Evolutionary conservation across 768 basidiomycete species (phyloP), one percentile per base, ranked within the genome.

Genomic region (Atractiella rhizophila): DNA sequence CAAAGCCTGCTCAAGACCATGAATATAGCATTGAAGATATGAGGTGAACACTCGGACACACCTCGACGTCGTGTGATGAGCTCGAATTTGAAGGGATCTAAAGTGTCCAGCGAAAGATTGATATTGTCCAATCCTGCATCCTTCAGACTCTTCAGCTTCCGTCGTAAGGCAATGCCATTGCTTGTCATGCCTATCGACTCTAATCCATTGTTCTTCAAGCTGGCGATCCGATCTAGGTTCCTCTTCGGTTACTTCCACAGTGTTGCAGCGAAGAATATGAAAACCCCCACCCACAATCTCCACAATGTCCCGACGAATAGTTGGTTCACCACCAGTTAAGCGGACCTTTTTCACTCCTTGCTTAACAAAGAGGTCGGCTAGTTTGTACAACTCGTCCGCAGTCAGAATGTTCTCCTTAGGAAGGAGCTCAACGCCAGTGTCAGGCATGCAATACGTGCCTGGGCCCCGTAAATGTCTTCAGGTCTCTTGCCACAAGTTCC

Each of bases 371-470:
- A 86, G 59, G 15, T 64, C 58, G 4, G 77, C 75, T 1, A 82
- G 64, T 35, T 74, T 69, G 30, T 76, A 55, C 23, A 85, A 60
- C 55, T 86, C 80, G 37, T 71, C 67, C 47, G 81, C 72, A 1
- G 75, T 71, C 28, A 86, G 65, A 43, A 81, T 65, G 44, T 76
- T 66, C 9, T 63, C 63, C 26, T 62, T 61, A 2, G 79, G 81
- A 11, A 76, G 73, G 21, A 83, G 64, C 39, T 74, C 68, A 4
- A 83, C 61, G 25, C 80, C 79, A 53, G 76, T 71, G 39, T 65
- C 68, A 3, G 80, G 81, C 81, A 85, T 86, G 53, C 80, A 85
- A 55, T 86, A 86, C 51, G 81, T 81, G 50, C 80, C 78, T 85
- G 47, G 19, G 23, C 3, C n/a, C 5, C 26, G 10, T n/a, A 21